Base-by-base conservation (phyloP, 1,284 basidiomycete species). In the Puccinia coronata region DNA sequence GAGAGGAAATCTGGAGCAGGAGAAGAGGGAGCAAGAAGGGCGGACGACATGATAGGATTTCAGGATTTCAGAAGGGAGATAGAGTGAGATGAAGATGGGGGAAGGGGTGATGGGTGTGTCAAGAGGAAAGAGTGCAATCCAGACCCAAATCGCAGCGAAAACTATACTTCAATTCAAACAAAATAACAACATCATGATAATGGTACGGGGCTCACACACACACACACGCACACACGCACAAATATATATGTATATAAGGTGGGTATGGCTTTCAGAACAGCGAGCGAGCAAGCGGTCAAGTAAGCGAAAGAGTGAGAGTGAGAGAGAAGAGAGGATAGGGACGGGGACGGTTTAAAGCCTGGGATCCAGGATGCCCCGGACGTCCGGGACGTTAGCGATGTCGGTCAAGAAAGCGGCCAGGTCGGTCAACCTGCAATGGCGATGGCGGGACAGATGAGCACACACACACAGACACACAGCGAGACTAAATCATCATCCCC, bases 341-440 rank as follows among this genome's bases (percentile, higher is more conserved):
- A 8, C 25, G 53, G 39, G 53, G 23, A 53, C 31, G 18, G 51
- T 34, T 67, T 39, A 67, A n/a, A 67, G 63, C 11, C 82, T 83
- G 39, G 89, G 89, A 83, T 90, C 96, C 81, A 99, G 89, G 69
- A 99, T 93, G 71, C 93, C 94, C 81, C 97, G 90, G 72, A 99
- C 93, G 86, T 99, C 96, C 82, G 92, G 92, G 47, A 96, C 94
- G 43, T 89, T 88, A 36, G 89, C 90, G 53, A 99, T 89, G 87
- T 99, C 96, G 25, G 92, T 88, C 83, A 99, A 89, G 90, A 99
- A 99, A 51, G 92, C 95, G 83, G 93, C 84, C 36, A 78, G 41
- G 51, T 78, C 75, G 28, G 75, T 65, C 31, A 78, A 55, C 75
- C 75, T 59, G n/a, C n/a, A n/a, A n/a, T n/a, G n/a, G n/a, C n/a